Conservation (phyloP, 441 rosid genomes). For the Populus tomentosa region DNA sequence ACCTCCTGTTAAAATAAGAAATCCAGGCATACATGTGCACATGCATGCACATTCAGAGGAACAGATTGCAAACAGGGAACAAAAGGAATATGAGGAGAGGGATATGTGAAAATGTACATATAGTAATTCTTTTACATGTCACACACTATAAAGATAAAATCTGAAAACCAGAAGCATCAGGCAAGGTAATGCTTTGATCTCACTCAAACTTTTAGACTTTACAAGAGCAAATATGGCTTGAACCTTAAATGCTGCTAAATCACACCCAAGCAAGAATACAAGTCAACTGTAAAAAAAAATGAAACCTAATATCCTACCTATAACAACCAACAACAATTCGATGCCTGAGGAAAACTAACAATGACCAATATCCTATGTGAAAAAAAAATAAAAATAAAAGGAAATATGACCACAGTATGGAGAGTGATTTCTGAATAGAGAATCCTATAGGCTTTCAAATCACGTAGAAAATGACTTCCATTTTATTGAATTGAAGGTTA, state of each 20-base stretch:
- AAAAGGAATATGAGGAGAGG: neutral
- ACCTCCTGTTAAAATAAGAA: neutral
- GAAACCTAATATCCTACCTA: slow-evolving; percentile 17
- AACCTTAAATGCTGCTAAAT: slow-evolving; percentile 26
- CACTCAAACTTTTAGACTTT: slow-evolving; percentile 24
- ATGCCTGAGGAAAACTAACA: slow-evolving; percentile 22
- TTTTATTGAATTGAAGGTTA: slow-evolving; percentile 21
- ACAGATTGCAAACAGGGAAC: neutral
- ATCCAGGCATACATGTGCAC: neutral
- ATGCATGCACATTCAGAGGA: neutral
- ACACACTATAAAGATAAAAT: slow-evolving; percentile 14
- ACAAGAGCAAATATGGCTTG: slow-evolving; percentile 29
- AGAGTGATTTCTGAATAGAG: slow-evolving; percentile 9
- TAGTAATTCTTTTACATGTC: neutral
- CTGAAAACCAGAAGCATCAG: slow-evolving; percentile 15
- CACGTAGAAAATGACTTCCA: slow-evolving; percentile 11
- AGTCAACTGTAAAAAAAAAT: slow-evolving; percentile 8
- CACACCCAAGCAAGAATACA: slow-evolving; percentile 31
- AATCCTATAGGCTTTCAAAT: slow-evolving; percentile 14
- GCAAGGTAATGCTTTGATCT: slow-evolving; percentile 24
- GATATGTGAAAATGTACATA: slow-evolving; percentile 28
- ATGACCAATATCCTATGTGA: slow-evolving; percentile 3
- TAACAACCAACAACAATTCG: slow-evolving; percentile 24
- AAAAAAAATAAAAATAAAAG: slow-evolving; percentile 11
- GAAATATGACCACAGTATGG: slow-evolving; percentile 5